Conservation (phyloP, 2,329 filamentous ascomycete species). For the Trichoderma afroharzianum region DNA sequence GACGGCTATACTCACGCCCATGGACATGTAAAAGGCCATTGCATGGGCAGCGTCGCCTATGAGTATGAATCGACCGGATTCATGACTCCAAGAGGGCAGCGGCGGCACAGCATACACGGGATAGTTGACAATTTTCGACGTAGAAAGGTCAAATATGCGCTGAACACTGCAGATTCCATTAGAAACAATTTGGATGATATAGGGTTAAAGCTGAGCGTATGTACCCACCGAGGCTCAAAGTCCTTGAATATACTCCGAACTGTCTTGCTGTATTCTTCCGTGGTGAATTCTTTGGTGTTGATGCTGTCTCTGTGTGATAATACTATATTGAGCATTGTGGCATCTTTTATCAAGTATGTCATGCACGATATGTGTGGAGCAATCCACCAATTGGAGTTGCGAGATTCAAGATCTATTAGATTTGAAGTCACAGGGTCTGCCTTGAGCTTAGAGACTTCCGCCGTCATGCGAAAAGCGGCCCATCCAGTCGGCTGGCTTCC, state of each 20-base stretch:
- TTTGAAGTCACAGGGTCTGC: slow-evolving; percentile 32
- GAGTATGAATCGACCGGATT: slow-evolving; percentile 18
- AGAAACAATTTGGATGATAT: background rate
- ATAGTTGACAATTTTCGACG: slow-evolving; percentile 21
- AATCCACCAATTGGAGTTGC: slow-evolving; percentile 30
- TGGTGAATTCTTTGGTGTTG: slow-evolving; percentile 16
- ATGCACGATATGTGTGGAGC: slow-evolving; percentile 41
- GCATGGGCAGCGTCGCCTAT: slow-evolving; percentile 23
- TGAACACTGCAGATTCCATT: slow-evolving; percentile 8
- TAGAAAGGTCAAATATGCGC: slow-evolving; percentile 8
- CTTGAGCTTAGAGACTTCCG: slow-evolving; percentile 35
- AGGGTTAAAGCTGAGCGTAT: background rate
- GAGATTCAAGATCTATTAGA: slow-evolving; percentile 30
- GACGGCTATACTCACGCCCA: slow-evolving; percentile 23
- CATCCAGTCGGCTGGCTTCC: slow-evolving; percentile 32
- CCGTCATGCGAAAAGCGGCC: slow-evolving; percentile 39
- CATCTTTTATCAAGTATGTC: slow-evolving; percentile 40
- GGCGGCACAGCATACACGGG: slow-evolving; percentile 21
- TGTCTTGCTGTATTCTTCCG: slow-evolving; percentile 9
- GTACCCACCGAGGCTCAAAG: slow-evolving; percentile 14
- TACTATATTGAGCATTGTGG: slow-evolving; percentile 43
- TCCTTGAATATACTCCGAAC: slow-evolving; percentile 10
- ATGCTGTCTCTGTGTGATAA: slow-evolving; percentile 37
- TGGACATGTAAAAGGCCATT: slow-evolving; percentile 23
- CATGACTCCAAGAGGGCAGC: slow-evolving; percentile 16